A percentile compares a stretch with the other conserved stretches of the same genome.
phyloP scores from a whole-genome alignment of 164 flowering plant species.

The Liquidambar formosana region DNA sequence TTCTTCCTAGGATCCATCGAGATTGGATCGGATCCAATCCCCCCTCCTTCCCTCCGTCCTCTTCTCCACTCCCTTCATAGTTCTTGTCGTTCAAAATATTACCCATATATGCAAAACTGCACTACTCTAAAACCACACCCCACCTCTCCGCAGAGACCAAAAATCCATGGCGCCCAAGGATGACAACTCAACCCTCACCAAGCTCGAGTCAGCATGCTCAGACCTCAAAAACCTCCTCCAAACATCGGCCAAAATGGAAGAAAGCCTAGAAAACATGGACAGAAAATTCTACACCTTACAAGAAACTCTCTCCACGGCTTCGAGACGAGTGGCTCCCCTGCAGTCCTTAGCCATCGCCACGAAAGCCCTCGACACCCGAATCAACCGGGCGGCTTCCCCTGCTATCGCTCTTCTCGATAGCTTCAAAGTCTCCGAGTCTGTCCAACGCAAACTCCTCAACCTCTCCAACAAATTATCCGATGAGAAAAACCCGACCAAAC shows the following conservation, averaged over 20 bases:
- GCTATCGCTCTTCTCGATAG: constrained; percentile 53
- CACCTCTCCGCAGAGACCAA: too few relatives aligned
- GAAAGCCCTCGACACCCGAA: constrained; percentile 64
- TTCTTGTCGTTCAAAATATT: not conserved
- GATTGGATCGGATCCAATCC: too few relatives aligned
- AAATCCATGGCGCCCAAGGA: constrained; percentile 21
- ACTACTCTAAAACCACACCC: not conserved
- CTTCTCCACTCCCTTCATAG: not conserved
- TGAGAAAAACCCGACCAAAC: constrained; percentile 21
- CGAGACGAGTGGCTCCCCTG: constrained; percentile 50
- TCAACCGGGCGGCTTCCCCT: constrained; percentile 67
- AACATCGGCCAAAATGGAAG: constrained; percentile 31
- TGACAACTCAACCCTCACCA: constrained; percentile 22
- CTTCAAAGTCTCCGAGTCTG: constrained; percentile 54
- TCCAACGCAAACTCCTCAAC: constrained; percentile 45
- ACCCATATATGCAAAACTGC: too few relatives aligned
- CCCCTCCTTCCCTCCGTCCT: not conserved
- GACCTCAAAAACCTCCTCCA: constrained; percentile 47
- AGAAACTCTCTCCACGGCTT: constrained; percentile 33
- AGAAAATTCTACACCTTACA: constrained; percentile 29
- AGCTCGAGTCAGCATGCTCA: constrained; percentile 44
- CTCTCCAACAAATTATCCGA: constrained; percentile 34
- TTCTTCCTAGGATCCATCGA: too few relatives aligned
- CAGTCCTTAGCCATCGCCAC: constrained; percentile 57
- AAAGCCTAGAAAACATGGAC: constrained; percentile 41